Evolutionary conservation across 805 yeast species (phyloP), one percentile per base, ranked within the genome.

Genomic region (Scheffersomyces stipitis): DNA sequence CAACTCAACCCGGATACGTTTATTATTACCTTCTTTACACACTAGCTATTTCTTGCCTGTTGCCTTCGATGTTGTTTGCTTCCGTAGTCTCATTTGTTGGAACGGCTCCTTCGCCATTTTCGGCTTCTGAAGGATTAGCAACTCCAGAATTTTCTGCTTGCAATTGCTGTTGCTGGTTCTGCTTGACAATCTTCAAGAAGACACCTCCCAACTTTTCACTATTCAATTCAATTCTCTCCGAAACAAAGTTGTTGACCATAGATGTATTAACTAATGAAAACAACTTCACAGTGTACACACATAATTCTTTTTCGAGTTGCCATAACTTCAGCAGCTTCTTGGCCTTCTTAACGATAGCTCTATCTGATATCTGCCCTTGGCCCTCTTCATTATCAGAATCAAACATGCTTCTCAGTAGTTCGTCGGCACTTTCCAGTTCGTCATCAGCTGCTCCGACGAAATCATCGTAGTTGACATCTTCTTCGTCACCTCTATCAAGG

Each of bases 401-500:
- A 28, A 45, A 47, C 13, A 27, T 31, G 24, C 47, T 36, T 15
- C 30, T 28, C 18, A n/a, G 20, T 10, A 34, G 34, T 10, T 28
- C 24, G 9, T 31, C 40, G 1, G 31, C 33, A n/a, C n/a, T n/a
- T n/a, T 27, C 33, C 8, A 20, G 24, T 7, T 37, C 41, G 5
- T 35, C 40, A n/a, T 46, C 52, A 20, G 27, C 31, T 15, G 36
- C 37, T 15, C 44, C 41, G 7, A 40, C 36, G 28, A 42, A 36
- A 15, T 61, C 67, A 6, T 54, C 65, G 27, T 54, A 60, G 36
- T 69, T 64, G 13, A 72, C 77, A 42, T 63, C 80, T 49, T 81
- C 86, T 15, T 68, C 64, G 23, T 69, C 80, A 15, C 61, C 64
- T 46, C 83, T 66, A 29, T 77, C 82, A 35, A 80, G 52, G 9